phyloP scores from a whole-genome alignment of 192 early-diverging fungal species.

The Podila epigama region DNA sequence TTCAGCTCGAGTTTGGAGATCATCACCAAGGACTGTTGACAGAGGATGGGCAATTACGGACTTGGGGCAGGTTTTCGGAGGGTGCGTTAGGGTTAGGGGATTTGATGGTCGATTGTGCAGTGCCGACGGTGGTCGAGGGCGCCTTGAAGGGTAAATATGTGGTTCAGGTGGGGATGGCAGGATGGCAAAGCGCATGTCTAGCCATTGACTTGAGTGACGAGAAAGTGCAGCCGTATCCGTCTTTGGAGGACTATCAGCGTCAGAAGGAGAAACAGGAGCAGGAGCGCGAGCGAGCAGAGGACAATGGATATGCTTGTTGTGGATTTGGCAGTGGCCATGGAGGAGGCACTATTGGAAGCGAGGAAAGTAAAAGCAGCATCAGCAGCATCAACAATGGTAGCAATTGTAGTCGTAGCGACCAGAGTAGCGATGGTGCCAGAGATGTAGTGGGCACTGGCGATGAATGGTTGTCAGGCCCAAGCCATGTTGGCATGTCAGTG shows the following conservation, averaged over 20 bases:
- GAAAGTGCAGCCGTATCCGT: neutral
- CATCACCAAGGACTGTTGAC: slow-evolving; percentile 36
- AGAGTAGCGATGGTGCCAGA: slow-evolving; percentile 22
- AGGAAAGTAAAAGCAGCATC: slow-evolving; percentile 1
- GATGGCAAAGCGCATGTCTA: slow-evolving; percentile 36
- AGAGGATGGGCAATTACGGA: slow-evolving; percentile 28
- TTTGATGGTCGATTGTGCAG: slow-evolving; percentile 4
- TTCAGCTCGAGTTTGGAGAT: slow-evolving; percentile 36
- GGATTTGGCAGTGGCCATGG: neutral
- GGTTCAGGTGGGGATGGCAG: slow-evolving; percentile 24
- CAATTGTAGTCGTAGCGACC: slow-evolving; percentile 18
- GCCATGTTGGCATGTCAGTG: neutral
- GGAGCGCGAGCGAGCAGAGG: neutral
- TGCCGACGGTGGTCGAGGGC: slow-evolving; percentile 30
- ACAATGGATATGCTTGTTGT: too few relatives aligned
- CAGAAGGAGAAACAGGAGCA: neutral
- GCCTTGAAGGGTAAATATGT: slow-evolving; percentile 33
- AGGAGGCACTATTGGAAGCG: too few relatives aligned
- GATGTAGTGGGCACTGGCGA: neutral
- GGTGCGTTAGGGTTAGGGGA: slow-evolving; percentile 37
- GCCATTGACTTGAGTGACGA: slow-evolving; percentile 42
- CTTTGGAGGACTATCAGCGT: neutral
- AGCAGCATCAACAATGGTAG: slow-evolving; percentile 1
- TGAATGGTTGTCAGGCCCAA: neutral
- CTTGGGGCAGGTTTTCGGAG: slow-evolving; percentile 28